Conservation (phyloP, 2,329 filamentous ascomycete genomes). For the Phialocephala sp. region DNA sequence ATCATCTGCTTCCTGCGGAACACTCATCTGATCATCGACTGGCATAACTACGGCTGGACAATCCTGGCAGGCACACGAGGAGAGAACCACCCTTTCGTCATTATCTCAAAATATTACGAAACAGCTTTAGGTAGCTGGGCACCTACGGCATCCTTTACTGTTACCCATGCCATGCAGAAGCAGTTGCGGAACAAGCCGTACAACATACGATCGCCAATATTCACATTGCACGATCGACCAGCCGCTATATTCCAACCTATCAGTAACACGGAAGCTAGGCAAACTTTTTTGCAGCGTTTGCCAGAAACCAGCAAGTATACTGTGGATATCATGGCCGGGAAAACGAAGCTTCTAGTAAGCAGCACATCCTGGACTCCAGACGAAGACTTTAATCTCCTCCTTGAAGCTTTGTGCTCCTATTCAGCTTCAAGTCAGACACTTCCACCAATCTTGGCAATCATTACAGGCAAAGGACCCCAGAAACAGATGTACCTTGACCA, state of each 20-base stretch:
- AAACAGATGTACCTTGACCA: slow-evolving; percentile 74
- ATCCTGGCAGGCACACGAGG: slow-evolving; percentile 74
- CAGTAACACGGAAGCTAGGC: slow-evolving; percentile 48
- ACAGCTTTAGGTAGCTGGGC: slow-evolving; percentile 70
- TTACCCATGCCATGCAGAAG: slow-evolving; percentile 85
- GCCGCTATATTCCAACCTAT: slow-evolving; percentile 81
- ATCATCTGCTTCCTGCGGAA: slow-evolving; percentile 77
- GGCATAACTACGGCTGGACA: slow-evolving; percentile 98
- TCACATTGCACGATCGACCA: slow-evolving; percentile 85
- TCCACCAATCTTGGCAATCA: slow-evolving; percentile 80
- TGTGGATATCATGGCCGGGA: slow-evolving; percentile 61
- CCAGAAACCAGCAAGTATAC: slow-evolving; percentile 67
- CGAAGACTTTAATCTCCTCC: slow-evolving; percentile 89
- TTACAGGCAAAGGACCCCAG: slow-evolving; percentile 92
- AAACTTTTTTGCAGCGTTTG: slow-evolving; percentile 68
- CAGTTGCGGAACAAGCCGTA: slow-evolving; percentile 71
- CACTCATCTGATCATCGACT: slow-evolving; percentile 87
- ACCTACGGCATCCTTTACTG: slow-evolving; percentile 77
- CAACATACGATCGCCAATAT: slow-evolving; percentile 65
- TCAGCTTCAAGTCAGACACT: slow-evolving; percentile 51
- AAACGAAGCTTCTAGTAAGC: slow-evolving; percentile 78
- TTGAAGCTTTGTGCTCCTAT: slow-evolving; percentile 81
- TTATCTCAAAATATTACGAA: slow-evolving; percentile 79
- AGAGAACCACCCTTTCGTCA: slow-evolving; percentile 72
- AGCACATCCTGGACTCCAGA: slow-evolving; percentile 98